Evolutionary conservation across 1,284 basidiomycete genomes (phyloP), one percentile per base, ranked within the genome.

Genomic region (Puccinia novopanici): DNA sequence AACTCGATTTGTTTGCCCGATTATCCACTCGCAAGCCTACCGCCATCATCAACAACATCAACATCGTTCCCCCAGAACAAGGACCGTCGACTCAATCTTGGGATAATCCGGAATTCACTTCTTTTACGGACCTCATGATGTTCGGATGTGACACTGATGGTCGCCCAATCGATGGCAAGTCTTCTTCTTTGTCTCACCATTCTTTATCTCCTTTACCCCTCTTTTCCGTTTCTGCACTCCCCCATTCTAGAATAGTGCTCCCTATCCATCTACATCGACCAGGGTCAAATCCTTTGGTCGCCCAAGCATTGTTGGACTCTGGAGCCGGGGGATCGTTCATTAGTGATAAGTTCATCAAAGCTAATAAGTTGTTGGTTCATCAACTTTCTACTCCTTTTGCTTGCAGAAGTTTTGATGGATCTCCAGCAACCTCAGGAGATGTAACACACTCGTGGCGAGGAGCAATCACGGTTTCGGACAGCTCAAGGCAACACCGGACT

Each of bases 321-420:
- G 34, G 71, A 5, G 71, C 71, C 17, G 37, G 22, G 2, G 52
- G 37, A 6, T 57, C 50, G 3, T 73, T 73, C 19, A 73, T 73
- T 17, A 17, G 57, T 30, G 3, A 4, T 17, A 15, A 40, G 2
- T 73, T 73, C 57, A 52, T 57, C 9, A 59, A 19, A 22, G 8
- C 19, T 17, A 73, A 40, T 40, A 6, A 73, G 12, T 57, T 73
- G 30, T 12, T 3, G 2, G 8, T 70, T 17, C 50, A 42, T 6
- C 13, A 30, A 68, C 45, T 68, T 24, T 30, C 65, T 45, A 1
- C 10, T 30, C 45, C 67, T 30, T 30, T 70, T 30, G 17, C 48
- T 8, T 70, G 67, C 45, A 52, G 67, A 52, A 70, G 67, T 24
- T 70, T 70, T 34, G 67, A 70, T 70, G 67, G 67, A n/a, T 70